Evolutionary conservation across 2,329 filamentous ascomycete genomes (phyloP), one percentile per base, ranked within the genome.

Genomic region (Sclerotiophoma versabilis): DNA sequence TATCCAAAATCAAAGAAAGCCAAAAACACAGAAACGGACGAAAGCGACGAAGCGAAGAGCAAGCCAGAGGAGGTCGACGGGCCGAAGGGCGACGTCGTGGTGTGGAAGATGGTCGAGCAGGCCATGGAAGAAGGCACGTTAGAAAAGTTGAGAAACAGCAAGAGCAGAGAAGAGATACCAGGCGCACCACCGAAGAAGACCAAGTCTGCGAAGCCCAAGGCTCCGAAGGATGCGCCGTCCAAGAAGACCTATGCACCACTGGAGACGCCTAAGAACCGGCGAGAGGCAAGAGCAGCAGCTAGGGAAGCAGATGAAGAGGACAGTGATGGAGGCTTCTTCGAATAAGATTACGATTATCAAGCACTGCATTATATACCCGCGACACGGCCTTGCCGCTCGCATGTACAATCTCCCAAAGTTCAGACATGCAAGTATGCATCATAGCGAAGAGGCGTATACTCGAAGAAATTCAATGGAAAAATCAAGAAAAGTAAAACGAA

Each of bases 41-140:
- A 59, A 14, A 60, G 68, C 57, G 47, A 59, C 49, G 63, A 49
- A 59, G 76, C 69, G 22, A 65, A 68, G n/a, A 64, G 64, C 30
- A 66, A 59, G 54, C 14, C 39, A 2, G 58, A 60, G 11, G 73
- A 73, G 15, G 66, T 69, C 2, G 74, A 78, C 44, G 77, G 76
- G n/a, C 57, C 66, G 7, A 76, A 79, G 72, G 79, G 79, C 15
- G 75, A 81, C 59, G 80, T 82, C 6, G 80, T 84, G n/a, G 83
- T 92, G 78, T 92, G 90, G 90, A 75, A 76, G 14, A 75, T 81
- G 12, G 82, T 93, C 15, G 88, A 90, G 75, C 79, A 84, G 65
- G 82, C 86, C 11, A 86, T 89, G 79, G 76, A 79, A 47, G 78
- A 85, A 30, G 86, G 86, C 6, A 77, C 77, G 12, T 68, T 90